A percentile compares a stretch with the other conserved stretches of the same genome.
phyloP scores from a whole-genome alignment of 202 grass and related monocot genomes.

The Zizania palustris region DNA sequence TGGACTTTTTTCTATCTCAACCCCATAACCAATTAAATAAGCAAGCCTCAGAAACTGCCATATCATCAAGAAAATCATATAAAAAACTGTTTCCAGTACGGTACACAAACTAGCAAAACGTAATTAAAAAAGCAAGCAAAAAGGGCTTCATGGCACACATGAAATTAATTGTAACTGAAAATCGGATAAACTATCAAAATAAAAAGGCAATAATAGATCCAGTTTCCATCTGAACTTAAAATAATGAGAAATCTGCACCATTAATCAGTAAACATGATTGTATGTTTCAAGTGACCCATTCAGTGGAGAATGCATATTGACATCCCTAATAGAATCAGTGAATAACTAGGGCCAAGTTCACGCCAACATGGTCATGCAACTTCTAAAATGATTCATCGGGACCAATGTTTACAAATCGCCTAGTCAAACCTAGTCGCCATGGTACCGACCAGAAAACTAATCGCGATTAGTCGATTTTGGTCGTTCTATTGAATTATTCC shows the following conservation, averaged over 20 bases:
- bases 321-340: background rate
- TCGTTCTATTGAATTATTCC: too few species aligned
- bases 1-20: slow-evolving; percentile 95
- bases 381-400: background rate
- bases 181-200: slow-evolving; percentile 30
- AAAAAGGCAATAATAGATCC: background rate
- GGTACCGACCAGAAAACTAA: too few species aligned
- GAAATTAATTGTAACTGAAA: slow-evolving; percentile 25
- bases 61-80: slow-evolving; percentile 48
- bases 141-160: slow-evolving; percentile 21
- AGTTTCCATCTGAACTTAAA: slow-evolving; percentile 19
- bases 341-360: background rate
- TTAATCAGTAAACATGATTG: background rate
- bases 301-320: too few species aligned
- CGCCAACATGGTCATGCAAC: background rate
- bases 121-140: slow-evolving; percentile 39
- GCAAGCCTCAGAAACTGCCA: slow-evolving; percentile 98
- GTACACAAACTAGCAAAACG: slow-evolving; percentile 26
- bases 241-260: background rate
- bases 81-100: slow-evolving; percentile 19
- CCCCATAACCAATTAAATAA: slow-evolving; percentile 95
- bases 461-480: too few species aligned
- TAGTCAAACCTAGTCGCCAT: too few species aligned
- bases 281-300: background rate
- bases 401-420: too few species aligned